Conservation (phyloP, 441 rosid genomes). For the Populus hybrid region DNA sequence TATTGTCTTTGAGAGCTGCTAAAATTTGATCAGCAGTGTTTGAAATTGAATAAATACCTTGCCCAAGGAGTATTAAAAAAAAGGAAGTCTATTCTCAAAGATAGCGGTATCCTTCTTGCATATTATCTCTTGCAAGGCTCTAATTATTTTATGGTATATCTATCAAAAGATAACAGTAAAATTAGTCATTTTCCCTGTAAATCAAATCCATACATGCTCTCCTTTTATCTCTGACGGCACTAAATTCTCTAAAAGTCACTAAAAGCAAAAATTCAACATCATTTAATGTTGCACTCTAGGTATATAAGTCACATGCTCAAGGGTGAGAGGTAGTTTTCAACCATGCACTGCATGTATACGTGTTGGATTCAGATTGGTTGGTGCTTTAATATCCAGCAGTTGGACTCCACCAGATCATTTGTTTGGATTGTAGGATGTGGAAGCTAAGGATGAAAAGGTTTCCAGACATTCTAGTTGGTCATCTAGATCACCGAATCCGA, state of each 20-base stretch:
- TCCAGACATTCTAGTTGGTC: conserved; percentile 27
- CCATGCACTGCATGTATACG: neutral
- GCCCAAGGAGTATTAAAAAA: too few species aligned
- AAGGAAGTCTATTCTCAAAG: too few species aligned
- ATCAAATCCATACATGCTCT: neutral
- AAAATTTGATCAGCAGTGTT: too few species aligned
- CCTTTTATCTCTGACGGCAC: neutral
- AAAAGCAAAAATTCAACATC: neutral
- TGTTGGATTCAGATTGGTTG: neutral
- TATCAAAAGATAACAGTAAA: neutral
- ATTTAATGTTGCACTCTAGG: neutral
- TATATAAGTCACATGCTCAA: conserved; percentile 15
- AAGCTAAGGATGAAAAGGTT: conserved; percentile 1
- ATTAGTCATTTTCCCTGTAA: too few species aligned
- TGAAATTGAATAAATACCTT: too few species aligned
- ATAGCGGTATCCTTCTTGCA: too few species aligned
- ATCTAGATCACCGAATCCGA: conserved; percentile 21
- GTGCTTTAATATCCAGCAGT: neutral
- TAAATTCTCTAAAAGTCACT: neutral
- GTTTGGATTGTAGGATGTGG: conserved; percentile 5
- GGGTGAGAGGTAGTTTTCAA: neutral
- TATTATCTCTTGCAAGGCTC: too few species aligned
- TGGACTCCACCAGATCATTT: conserved; percentile 2
- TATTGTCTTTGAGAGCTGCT: too few species aligned
- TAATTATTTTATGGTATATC: neutral